Conservation (phyloP, 179 eudicot genomes). For the Kewa caespitosa region DNA sequence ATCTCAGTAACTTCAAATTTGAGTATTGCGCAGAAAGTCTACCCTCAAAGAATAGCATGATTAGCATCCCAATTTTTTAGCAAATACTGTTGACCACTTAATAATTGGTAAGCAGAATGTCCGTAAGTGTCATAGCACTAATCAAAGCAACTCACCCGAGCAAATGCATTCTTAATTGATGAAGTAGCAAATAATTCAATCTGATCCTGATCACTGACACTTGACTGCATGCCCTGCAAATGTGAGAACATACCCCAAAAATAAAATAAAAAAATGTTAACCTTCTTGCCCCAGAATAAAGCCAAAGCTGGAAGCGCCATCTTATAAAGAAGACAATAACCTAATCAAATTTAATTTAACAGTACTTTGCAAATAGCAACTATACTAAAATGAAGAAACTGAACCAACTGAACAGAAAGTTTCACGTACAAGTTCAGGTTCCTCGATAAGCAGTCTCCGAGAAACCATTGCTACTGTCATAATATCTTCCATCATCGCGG, state of each 20-base stretch:
- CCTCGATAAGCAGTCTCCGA: slow-evolving; percentile 88
- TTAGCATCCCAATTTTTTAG: slow-evolving; percentile 4
- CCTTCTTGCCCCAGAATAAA: neutral
- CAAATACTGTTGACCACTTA: neutral
- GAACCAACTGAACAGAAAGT: slow-evolving; percentile 11
- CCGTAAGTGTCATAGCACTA: slow-evolving; percentile 12
- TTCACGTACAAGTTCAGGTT: slow-evolving; percentile 57
- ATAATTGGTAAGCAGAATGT: neutral
- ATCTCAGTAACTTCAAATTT: neutral
- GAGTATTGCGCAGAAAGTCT: neutral
- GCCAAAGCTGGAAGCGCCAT: neutral
- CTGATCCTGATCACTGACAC: slow-evolving; percentile 72
- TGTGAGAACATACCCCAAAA: slow-evolving; percentile 14
- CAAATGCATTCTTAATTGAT: slow-evolving; percentile 76
- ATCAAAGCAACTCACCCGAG: slow-evolving; percentile 63
- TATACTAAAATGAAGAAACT: neutral
- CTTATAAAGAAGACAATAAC: slow-evolving; percentile 2
- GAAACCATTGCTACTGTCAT: slow-evolving; percentile 78
- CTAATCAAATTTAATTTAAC: neutral
- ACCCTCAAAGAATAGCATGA: slow-evolving; percentile 9
- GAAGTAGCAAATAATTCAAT: slow-evolving; percentile 70
- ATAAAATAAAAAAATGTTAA: slow-evolving; percentile 9
- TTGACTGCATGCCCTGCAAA: slow-evolving; percentile 57
- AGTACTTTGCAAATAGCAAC: neutral
- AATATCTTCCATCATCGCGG: slow-evolving; percentile 63